A percentile compares a stretch with the other conserved stretches of the same genome.
These are phyloP conservation scores for Balamuthia mandrillaris DNA, from an alignment of 208 protist genomes.

Conservation along the genomic window DNA sequence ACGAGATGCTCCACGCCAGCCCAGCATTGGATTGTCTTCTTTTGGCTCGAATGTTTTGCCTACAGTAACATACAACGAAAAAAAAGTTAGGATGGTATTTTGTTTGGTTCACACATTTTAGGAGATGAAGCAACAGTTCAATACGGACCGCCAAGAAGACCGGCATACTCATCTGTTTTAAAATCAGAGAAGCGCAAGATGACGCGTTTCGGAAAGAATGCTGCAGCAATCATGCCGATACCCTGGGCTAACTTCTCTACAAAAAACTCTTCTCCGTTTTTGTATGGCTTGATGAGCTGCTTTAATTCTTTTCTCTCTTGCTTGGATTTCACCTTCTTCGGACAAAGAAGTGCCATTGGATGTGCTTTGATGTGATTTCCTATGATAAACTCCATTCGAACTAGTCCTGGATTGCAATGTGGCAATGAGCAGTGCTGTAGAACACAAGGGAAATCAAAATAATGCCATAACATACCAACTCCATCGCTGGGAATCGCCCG, in stretches of 20 bases:
- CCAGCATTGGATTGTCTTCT: constrained; percentile 62
- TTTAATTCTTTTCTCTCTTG: neutral
- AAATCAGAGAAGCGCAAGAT: constrained; percentile 63
- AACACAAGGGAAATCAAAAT: too few relatives aligned
- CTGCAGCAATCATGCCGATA: constrained; percentile 50
- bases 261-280: neutral
- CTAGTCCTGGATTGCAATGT: too few relatives aligned
- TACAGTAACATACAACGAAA: too few relatives aligned
- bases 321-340: constrained; percentile 28
- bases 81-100: too few relatives aligned
- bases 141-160: too few relatives aligned
- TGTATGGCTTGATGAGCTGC: constrained; percentile 21
- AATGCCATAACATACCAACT: too few relatives aligned
- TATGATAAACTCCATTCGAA: constrained; percentile 51
- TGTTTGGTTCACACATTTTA: neutral
- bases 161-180: constrained; percentile 59
- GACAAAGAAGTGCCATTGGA: constrained; percentile 31
- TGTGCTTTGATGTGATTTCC: constrained; percentile 39
- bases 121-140: neutral
- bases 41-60: constrained; percentile 54
- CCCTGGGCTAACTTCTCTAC: neutral
- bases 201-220: constrained; percentile 55
- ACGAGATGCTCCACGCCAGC: constrained; percentile 49
- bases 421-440: too few relatives aligned
- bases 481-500: constrained; percentile 33